A percentile compares a stretch with the other conserved stretches of the same genome.
These are phyloP conservation scores for Blumeriella jaapii DNA, from an alignment of 2,329 filamentous ascomycete species.

Conservation along the genomic window DNA sequence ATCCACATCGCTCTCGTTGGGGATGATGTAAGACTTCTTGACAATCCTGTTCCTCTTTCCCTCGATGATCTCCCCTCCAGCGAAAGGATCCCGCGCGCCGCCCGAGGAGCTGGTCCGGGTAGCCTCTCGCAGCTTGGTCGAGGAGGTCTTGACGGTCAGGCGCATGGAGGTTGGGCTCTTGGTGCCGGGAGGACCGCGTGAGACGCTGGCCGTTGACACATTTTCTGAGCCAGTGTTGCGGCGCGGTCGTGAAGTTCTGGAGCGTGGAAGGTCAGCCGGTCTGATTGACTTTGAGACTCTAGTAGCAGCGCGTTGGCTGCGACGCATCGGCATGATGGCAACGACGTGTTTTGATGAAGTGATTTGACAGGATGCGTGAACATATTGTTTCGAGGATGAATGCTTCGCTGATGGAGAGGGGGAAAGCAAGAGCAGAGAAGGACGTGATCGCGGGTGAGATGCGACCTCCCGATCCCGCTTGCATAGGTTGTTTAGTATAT, in stretches of 20 bases:
- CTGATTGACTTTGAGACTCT: constrained; percentile 23
- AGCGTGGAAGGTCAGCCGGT: constrained; percentile 6
- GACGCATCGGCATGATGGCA: constrained; percentile 21
- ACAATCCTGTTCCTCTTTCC: constrained; percentile 25
- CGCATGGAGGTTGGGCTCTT: constrained; percentile 22
- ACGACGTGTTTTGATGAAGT: not conserved
- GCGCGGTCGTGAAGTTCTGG: constrained; percentile 22
- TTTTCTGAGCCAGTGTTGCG: constrained; percentile 18
- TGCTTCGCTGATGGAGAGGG: too few species aligned
- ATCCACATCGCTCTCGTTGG: constrained; percentile 32
- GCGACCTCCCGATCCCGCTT: too few species aligned
- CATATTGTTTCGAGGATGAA: too few species aligned
- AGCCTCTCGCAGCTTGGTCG: constrained; percentile 26
- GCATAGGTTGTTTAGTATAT: too few species aligned
- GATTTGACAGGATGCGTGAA: too few species aligned
- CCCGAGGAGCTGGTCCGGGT: constrained; percentile 19
- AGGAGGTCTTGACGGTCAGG: constrained; percentile 27
- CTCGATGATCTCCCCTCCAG: constrained; percentile 24
- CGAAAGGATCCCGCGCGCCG: constrained; percentile 18
- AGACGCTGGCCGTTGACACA: constrained; percentile 21
- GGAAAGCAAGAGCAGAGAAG: too few species aligned
- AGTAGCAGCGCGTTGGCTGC: constrained; percentile 23
- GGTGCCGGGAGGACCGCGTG: constrained; percentile 21
- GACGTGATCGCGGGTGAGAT: too few species aligned
- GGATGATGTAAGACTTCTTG: constrained; percentile 32